Base-by-base conservation (phyloP, 768 basidiomycete species). In the Sporobolomyces pararoseus region DNA sequence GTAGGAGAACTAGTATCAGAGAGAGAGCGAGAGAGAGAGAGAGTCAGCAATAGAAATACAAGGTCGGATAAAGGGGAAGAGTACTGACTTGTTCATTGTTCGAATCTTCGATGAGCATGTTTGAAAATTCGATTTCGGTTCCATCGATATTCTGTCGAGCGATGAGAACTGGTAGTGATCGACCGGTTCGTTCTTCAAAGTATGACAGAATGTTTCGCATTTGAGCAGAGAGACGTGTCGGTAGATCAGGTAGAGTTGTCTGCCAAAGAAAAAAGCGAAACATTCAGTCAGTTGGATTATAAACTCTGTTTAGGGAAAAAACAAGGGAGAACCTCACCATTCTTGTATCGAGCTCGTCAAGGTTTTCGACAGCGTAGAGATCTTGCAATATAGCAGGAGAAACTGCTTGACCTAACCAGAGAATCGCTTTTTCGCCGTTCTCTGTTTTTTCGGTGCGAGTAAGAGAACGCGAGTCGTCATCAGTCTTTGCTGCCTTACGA, bases 41-140 rank as follows among this genome's bases (percentile, higher is more conserved):
- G 23, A 13, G n/a, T 12, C 23, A 23, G 23, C 23, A 17, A 46
- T 32, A 17, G 19, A 31, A 55, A 31, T 23, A 47, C 10, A 23
- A 21, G 23, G 46, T 6, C n/a, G 23, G 46, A 9, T 42, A 42
- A 42, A 47, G 6, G 12, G 46, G 23, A 21, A 47, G 10, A 12
- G 7, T 47, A 7, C 51, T 54, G n/a, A 60, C 61, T 49, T 66
- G 60, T 44, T 90, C 93, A 75, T 95, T 96, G 77, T 99, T 99
- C 78, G 88, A 86, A 80, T 99, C 96, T 81, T 99, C 96, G 31
- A 96, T 87, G 17, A 99, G 83, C 89, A 96, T 89, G 80, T 99
- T 96, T 72, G 89, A 89, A 76, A 95, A 97, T 79, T 98, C 96
- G 52, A 98, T 85, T 81, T 99, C 95, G 60, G 86, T 70, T 7